Evolutionary conservation across 2,329 filamentous ascomycete genomes (phyloP).

Genomic region (Immersiporthe knoxdaviesiana): DNA sequence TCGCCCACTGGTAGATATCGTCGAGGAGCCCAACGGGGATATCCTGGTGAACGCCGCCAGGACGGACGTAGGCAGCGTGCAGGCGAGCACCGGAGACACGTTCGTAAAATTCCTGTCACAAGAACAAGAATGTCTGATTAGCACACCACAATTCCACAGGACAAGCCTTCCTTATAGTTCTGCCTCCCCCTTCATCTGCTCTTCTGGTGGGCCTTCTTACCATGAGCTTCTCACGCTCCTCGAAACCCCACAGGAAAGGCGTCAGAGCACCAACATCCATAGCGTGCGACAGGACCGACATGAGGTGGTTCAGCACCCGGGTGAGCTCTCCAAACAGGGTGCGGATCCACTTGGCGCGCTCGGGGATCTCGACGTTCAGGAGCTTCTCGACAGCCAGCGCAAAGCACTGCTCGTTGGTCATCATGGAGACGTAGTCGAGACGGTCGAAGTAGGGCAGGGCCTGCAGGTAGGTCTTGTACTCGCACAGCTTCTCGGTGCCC

Average conservation of each 20-base stretch:
- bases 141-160: background rate
- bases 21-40: slow-evolving; percentile 91
- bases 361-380: slow-evolving; percentile 93
- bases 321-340: slow-evolving; percentile 96
- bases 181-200: too few species aligned
- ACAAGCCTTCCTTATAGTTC: background rate
- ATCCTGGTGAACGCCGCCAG: slow-evolving; percentile 95
- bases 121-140: slow-evolving; percentile 12
- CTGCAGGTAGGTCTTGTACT: slow-evolving; percentile 99
- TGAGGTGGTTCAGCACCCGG: slow-evolving; percentile 91
- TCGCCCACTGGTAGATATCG: slow-evolving; percentile 99
- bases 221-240: slow-evolving; percentile 99
- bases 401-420: slow-evolving; percentile 99
- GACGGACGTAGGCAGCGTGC: slow-evolving; percentile 94
- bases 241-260: slow-evolving; percentile 98
- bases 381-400: slow-evolving; percentile 96
- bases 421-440: slow-evolving; percentile 99
- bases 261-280: slow-evolving; percentile 99
- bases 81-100: slow-evolving; percentile 97
- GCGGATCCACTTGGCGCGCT: slow-evolving; percentile 94
- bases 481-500: slow-evolving; percentile 98
- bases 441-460: slow-evolving; percentile 98
- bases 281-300: slow-evolving; percentile 95
- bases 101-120: slow-evolving; percentile 92
- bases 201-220: slow-evolving; percentile 58